A percentile compares a stretch with the other conserved stretches of the same genome.
Evolutionary conservation across 139 green algal genomes (phyloP).

Genomic region (Nannochloris sp.): DNA sequence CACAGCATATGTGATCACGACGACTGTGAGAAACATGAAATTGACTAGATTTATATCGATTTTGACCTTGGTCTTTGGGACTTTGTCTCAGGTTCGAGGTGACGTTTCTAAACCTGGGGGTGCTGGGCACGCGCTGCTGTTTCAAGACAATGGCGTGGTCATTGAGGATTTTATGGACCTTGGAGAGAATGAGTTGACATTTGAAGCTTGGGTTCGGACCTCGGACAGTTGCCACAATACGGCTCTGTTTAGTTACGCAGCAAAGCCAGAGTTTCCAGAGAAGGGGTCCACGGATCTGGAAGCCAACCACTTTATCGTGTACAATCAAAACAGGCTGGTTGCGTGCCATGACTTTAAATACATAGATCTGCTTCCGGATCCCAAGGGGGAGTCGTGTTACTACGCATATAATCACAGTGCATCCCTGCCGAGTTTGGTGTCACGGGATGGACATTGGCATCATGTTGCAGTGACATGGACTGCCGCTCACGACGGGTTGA

Average conservation of each 20-base stretch:
- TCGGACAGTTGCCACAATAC: slow-evolving; percentile 67
- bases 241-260: slow-evolving; percentile 70
- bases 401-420: slow-evolving; percentile 29
- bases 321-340: slow-evolving; percentile 44
- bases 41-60: no score
- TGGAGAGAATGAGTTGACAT: background rate
- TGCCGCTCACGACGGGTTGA: slow-evolving; percentile 46
- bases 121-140: slow-evolving; percentile 66
- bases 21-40: background rate
- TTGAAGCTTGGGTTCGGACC: slow-evolving; percentile 64
- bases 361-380: slow-evolving; percentile 61
- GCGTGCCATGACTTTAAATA: slow-evolving; percentile 68
- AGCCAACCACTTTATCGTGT: slow-evolving; percentile 81
- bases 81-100: background rate
- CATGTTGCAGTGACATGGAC: slow-evolving; percentile 81
- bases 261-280: slow-evolving; percentile 32
- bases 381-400: slow-evolving; percentile 41
- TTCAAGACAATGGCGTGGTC: slow-evolving; percentile 62
- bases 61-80: no score
- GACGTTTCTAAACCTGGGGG: slow-evolving; percentile 32
- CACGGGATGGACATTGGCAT: slow-evolving; percentile 61
- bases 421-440: slow-evolving; percentile 35
- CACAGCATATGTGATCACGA: no score
- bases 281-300: slow-evolving; percentile 31
- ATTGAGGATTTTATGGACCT: slow-evolving; percentile 52